Evolutionary conservation across 208 protist genomes (phyloP), one percentile per base, ranked within the genome.

Genomic region (Leishmania tarentolae): DNA sequence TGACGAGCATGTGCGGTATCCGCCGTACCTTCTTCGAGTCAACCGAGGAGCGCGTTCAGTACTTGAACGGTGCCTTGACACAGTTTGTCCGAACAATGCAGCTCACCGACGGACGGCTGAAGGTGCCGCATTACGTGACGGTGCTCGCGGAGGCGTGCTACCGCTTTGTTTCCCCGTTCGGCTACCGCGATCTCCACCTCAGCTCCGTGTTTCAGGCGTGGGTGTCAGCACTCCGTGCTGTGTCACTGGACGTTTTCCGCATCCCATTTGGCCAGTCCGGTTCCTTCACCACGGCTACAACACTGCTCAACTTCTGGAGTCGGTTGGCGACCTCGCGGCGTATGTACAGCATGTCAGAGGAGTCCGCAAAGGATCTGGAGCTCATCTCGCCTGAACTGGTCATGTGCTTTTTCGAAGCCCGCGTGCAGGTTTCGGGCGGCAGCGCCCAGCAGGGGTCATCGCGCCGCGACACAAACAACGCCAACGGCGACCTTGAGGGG

Each of bases 11-110:
- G 44, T 96, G 92, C 69, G 92, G 94, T 13, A 89, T 95, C 46
- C 92, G 93, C 21, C 90, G 94, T 46, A 94, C 93, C 47, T 94
- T 97, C 78, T 95, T 96, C 83, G 89, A 93, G 42, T 87, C 86
- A 9, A 74, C 70, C 13, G 92, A 96, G 72, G 89, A 95, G 63
- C 90, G 91, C 7, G 69, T 90, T 19, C 77, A 85, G 52, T 97
- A 92, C 80, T 78, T 97, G 17, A 82, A 95, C 75, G 79, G 74
- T 73, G 88, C 83, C 28, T 78, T 96, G 2, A 71, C 50, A 40
- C 83, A 86, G 75, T 71, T 96, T 40, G 84, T 87, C n/a, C 79
- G 37, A 42, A 71, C 65, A 53, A 83, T 79, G 79, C 80, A 84
- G 79, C 76, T 87, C 24, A 80, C 72, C 42, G 91, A 96, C 76